These are phyloP conservation scores for Fragaria vesca DNA, from an alignment of 306 rosid genomes.

Conservation along the genomic window DNA sequence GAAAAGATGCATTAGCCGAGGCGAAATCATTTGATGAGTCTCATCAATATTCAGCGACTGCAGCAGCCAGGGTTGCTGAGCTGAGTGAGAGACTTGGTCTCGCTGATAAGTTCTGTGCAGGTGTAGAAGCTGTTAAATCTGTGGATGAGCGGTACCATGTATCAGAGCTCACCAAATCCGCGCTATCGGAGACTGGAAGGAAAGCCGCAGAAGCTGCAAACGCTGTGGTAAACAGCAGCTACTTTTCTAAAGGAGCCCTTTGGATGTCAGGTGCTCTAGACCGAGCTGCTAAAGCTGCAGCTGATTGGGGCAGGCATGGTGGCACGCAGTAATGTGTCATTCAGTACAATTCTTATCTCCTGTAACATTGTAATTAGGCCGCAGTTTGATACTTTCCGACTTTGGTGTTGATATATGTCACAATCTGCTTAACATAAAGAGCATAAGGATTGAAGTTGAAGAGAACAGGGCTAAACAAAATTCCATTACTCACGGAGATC, in stretches of 20 bases:
- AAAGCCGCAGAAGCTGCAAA: slow-evolving; percentile 73
- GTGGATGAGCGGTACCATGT: slow-evolving; percentile 71
- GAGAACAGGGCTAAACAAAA: too few species aligned
- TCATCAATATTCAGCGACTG: slow-evolving; percentile 63
- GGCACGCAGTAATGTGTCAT: slow-evolving; percentile 34
- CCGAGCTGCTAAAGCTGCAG: slow-evolving; percentile 62
- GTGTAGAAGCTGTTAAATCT: slow-evolving; percentile 55
- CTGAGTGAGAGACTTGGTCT: slow-evolving; percentile 73
- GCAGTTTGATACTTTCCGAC: background rate
- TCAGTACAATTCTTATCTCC: background rate
- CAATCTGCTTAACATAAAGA: background rate
- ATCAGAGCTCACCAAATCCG: slow-evolving; percentile 58
- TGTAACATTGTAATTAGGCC: background rate
- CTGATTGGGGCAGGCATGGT: slow-evolving; percentile 64
- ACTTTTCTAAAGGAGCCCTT: slow-evolving; percentile 81
- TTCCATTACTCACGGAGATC: too few species aligned
- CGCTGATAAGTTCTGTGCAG: slow-evolving; percentile 56
- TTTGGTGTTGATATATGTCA: background rate
- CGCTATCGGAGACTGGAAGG: slow-evolving; percentile 71
- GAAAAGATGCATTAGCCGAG: slow-evolving; percentile 69
- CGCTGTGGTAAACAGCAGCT: slow-evolving; percentile 61
- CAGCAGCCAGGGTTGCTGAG: slow-evolving; percentile 74
- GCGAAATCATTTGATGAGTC: slow-evolving; percentile 79
- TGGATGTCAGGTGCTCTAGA: slow-evolving; percentile 71
- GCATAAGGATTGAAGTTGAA: background rate